Percentiles rank a stretch among this genome's conserved stretches.
These are phyloP conservation scores for Ilex asprella DNA, from an alignment of 257 asterid genomes.

Conservation along the genomic window DNA sequence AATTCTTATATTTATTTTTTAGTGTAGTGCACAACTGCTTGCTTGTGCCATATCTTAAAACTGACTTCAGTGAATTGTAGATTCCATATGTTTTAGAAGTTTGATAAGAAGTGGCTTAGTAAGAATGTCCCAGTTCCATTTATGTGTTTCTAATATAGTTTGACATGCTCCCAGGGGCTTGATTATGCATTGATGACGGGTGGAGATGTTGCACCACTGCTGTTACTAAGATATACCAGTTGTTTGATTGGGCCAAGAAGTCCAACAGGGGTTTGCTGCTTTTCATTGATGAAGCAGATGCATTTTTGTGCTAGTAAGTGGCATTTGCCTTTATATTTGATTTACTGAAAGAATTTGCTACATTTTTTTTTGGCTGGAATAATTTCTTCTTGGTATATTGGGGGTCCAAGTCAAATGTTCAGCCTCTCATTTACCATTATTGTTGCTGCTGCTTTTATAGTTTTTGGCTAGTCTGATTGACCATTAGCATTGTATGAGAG, in stretches of 20 bases:
- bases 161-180: conserved; percentile 60
- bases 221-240: conserved; percentile 91
- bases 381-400: not conserved
- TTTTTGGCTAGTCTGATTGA: no score
- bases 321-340: conserved; percentile 1
- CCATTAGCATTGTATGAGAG: no score
- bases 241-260: conserved; percentile 91
- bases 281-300: conserved; percentile 96
- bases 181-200: conserved; percentile 98
- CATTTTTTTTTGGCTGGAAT: not conserved
- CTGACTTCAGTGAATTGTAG: no score
- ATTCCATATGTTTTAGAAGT: no score
- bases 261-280: conserved; percentile 84
- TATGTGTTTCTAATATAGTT: not conserved
- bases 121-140: not conserved
- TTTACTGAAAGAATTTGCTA: not conserved
- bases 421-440: no score
- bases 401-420: not conserved
- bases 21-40: no score
- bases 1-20: no score
- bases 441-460: no score
- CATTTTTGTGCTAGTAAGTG: conserved; percentile 97
- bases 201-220: conserved; percentile 97
- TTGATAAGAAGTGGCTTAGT: not conserved
- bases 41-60: no score